These are phyloP conservation scores for Gloeophyllum trabeum DNA, from an alignment of 768 basidiomycete species.

Conservation along the genomic window DNA sequence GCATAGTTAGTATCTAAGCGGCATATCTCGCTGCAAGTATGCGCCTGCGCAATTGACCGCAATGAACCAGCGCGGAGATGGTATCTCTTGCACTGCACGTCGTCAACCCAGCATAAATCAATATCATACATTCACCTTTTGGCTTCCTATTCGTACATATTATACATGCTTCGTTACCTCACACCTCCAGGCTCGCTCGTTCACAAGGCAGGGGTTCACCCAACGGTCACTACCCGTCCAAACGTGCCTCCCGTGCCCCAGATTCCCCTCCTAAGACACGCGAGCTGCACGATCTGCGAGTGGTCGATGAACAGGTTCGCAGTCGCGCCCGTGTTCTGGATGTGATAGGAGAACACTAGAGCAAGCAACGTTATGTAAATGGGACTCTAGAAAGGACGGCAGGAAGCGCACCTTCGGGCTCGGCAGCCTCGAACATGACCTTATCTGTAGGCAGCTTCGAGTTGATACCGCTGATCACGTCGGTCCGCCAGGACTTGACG, in stretches of 20 bases:
- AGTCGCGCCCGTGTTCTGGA: slow-evolving; percentile 30
- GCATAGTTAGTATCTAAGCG: too few species aligned
- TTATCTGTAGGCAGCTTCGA: slow-evolving; percentile 27
- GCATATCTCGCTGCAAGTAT: too few species aligned
- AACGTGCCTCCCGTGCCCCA: slow-evolving; percentile 34
- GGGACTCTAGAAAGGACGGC: neutral
- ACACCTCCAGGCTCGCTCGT: too few species aligned
- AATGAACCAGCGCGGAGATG: too few species aligned
- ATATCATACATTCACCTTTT: too few species aligned
- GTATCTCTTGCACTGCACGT: too few species aligned
- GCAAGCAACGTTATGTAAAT: neutral
- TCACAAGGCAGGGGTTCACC: too few species aligned
- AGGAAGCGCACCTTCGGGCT: slow-evolving; percentile 17
- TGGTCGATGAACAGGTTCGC: slow-evolving; percentile 34
- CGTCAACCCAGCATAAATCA: too few species aligned
- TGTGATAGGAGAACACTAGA: slow-evolving; percentile 29
- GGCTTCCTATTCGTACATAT: too few species aligned
- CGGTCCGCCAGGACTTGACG: slow-evolving; percentile 28
- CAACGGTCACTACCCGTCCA: slow-evolving; percentile 30
- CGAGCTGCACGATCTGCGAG: slow-evolving; percentile 31
- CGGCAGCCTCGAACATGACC: slow-evolving; percentile 36
- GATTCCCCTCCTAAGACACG: slow-evolving; percentile 30
- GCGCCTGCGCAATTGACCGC: too few species aligned
- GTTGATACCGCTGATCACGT: slow-evolving; percentile 30
- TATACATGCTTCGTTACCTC: too few species aligned